A percentile compares a stretch with the other conserved stretches of the same genome.
Conservation (phyloP, 371 early-diverging fungal species). For the Phascolomyces articulosus region DNA sequence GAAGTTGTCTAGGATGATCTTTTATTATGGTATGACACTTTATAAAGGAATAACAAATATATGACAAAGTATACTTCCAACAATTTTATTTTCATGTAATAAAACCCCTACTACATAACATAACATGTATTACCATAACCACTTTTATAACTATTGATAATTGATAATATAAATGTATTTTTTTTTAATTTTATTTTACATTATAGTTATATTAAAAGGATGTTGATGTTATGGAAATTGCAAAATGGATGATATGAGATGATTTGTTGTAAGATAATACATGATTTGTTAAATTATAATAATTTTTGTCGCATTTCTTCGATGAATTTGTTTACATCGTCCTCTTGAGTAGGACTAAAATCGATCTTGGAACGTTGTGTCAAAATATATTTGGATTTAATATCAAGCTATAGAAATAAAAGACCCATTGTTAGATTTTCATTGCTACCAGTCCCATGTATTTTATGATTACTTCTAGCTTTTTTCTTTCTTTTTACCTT, state of each 20-base stretch:
- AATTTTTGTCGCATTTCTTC: slow-evolving; percentile 19
- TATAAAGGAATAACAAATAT: no score
- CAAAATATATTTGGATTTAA: slow-evolving; percentile 21
- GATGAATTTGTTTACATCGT: slow-evolving; percentile 18
- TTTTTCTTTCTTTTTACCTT: slow-evolving; percentile 47
- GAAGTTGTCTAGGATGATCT: background rate
- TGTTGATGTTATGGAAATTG: background rate
- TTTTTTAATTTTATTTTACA: background rate
- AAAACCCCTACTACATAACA: no score
- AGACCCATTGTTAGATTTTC: no score
- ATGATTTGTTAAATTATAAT: slow-evolving; percentile 7
- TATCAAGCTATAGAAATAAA: slow-evolving; percentile 14
- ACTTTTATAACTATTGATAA: no score
- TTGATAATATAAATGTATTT: no score
- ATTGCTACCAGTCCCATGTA: no score
- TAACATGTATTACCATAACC: no score
- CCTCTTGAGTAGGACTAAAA: slow-evolving; percentile 19
- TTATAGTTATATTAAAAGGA: no score
- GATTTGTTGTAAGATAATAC: background rate
- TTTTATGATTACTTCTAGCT: background rate
- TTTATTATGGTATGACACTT: no score
- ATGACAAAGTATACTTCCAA: no score
- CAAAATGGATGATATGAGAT: slow-evolving; percentile 1
- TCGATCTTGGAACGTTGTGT: slow-evolving; percentile 21
- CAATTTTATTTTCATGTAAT: no score